Base-by-base conservation (phyloP, 2,329 filamentous ascomycete genomes). In the Dactylonectria estremocensis region DNA sequence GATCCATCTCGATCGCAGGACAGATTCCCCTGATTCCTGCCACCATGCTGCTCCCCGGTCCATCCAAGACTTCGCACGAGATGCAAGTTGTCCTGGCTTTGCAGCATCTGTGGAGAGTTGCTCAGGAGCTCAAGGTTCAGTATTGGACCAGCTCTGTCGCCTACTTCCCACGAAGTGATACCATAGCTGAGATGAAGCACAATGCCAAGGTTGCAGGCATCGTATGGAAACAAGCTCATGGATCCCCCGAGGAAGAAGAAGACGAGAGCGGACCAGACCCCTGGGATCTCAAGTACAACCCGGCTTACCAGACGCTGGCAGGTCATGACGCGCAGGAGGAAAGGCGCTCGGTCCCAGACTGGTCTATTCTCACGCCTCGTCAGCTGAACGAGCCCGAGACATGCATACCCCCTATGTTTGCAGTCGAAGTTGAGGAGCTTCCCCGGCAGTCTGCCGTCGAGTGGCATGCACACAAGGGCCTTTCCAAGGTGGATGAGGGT, bases 21-120 rank as follows among this genome's bases (percentile, higher is more conserved):
- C 96, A 98, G 80, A 98, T 99, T 56, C 94, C 95, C 2, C 87
- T 99, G 3, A 82, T 95, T 5, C 95, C 96, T 0, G 88, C 91
- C 4, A 91, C 88, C 4, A 98, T 98, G 95, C 75, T 81, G 2
- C 79, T 93, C 2, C 86, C 88, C 1, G 62, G 72, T 5, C 65
- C 77, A 0, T 77, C 76, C 18, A 74, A 83, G 4, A 77, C 69
- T 3, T 80, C 81, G 6, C 88, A 90, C 69, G 77, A 80, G 35
- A 79, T 89, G 33, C 91, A 95, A 77, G 85, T 92, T 6, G 83
- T 89, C 0, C 85, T 99, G 5, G 89, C 95, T 1, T 84, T 98
- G 13, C 96, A 99, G 80, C 95, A 98, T 80, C 88, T 98, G 24
- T 95, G 92, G 90, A 90, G 95, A 45, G 92, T 99, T 59, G 95